Percentiles rank a stretch among this genome's conserved stretches.
Conservation (phyloP, 1,284 basidiomycete genomes). For the Ganoderma leucocontextum region DNA sequence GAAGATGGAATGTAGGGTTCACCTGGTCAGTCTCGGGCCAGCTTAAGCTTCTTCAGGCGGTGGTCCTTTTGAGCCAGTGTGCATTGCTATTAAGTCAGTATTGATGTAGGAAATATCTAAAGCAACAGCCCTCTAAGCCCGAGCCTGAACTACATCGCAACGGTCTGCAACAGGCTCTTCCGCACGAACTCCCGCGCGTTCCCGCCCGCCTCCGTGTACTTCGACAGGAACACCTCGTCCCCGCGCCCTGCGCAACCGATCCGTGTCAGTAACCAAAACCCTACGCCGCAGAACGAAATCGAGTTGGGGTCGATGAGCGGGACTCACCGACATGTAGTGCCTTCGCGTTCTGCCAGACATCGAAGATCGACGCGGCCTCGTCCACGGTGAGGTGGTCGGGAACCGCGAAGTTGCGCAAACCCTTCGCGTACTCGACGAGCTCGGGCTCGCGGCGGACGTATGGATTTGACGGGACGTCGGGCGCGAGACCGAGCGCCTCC, state of each 20-base stretch:
- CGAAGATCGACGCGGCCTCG: constrained; percentile 75
- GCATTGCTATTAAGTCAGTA: constrained; percentile 12
- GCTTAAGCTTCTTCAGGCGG: not conserved
- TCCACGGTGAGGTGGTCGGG: constrained; percentile 63
- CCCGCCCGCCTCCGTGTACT: constrained; percentile 76
- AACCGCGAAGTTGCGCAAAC: constrained; percentile 61
- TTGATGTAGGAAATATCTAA: constrained; percentile 20
- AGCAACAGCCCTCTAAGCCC: not conserved
- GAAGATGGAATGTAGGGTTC: not conserved
- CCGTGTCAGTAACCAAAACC: not conserved
- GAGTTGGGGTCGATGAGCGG: not conserved
- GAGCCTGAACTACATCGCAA: constrained; percentile 22
- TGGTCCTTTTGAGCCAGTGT: not conserved
- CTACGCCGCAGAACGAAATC: not conserved
- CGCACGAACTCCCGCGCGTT: constrained; percentile 80
- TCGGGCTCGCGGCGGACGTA: constrained; percentile 58
- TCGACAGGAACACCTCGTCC: constrained; percentile 75
- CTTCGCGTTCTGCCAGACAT: constrained; percentile 70
- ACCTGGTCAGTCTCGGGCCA: not conserved
- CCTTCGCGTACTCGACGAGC: constrained; percentile 59
- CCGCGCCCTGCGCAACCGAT: constrained; percentile 16
- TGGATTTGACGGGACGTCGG: constrained; percentile 50
- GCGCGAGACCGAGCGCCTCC: constrained; percentile 57
- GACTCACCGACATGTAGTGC: constrained; percentile 58
- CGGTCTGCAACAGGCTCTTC: constrained; percentile 65